A percentile compares a stretch with the other conserved stretches of the same genome.
Evolutionary conservation across 768 basidiomycete species (phyloP).

Genomic region (Gloeophyllum trabeum): DNA sequence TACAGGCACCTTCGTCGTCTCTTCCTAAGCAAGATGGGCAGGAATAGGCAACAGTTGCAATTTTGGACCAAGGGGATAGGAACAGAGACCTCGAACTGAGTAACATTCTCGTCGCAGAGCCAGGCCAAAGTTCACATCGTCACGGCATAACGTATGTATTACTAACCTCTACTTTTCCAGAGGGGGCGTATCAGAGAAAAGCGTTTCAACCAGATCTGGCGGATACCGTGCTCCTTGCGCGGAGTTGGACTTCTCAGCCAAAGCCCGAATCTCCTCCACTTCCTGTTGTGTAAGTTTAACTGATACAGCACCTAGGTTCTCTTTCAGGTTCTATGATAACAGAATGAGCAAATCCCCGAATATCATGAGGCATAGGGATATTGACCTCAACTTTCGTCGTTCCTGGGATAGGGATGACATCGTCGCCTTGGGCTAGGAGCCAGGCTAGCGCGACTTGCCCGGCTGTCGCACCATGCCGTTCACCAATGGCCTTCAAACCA

Average conservation of each 20-base stretch:
- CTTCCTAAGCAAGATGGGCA: too few relatives aligned
- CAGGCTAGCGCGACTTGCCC: slow-evolving; percentile 31
- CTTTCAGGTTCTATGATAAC: slow-evolving; percentile 29
- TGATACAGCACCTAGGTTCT: slow-evolving; percentile 27
- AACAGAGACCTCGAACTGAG: too few relatives aligned
- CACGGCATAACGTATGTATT: too few relatives aligned
- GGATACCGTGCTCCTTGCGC: not conserved
- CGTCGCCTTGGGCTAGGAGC: slow-evolving; percentile 25
- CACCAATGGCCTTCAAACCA: slow-evolving; percentile 20
- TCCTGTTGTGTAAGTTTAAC: slow-evolving; percentile 9
- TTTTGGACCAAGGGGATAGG: too few relatives aligned
- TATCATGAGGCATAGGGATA: too few relatives aligned
- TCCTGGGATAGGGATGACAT: slow-evolving; percentile 30
- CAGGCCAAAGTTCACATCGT: not conserved
- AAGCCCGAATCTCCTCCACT: not conserved
- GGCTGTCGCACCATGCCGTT: slow-evolving; percentile 20
- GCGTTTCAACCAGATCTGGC: not conserved
- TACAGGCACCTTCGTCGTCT: too few relatives aligned
- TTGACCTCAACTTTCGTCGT: slow-evolving; percentile 22
- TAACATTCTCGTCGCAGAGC: not conserved
- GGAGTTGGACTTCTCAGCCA: not conserved
- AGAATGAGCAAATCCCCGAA: too few relatives aligned
- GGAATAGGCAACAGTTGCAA: too few relatives aligned
- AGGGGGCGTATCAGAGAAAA: not conserved
- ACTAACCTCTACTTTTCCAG: not conserved